phyloP scores from a whole-genome alignment of 257 asterid genomes.

The Echium plantagineum region DNA sequence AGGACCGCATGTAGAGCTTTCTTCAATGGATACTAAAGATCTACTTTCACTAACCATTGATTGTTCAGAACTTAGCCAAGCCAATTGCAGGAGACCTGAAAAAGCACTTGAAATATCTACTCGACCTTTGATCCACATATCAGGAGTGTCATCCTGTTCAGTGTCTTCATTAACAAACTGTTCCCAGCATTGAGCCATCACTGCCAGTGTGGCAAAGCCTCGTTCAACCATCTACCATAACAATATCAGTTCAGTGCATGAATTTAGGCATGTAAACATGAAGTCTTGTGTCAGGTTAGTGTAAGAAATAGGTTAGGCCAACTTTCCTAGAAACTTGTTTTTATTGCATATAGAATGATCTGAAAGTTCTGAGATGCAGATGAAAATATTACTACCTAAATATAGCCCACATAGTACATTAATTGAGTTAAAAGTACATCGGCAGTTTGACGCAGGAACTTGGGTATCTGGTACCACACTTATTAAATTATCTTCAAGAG shows the following conservation, averaged over 20 bases:
- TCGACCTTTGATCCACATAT: conserved; percentile 16
- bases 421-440: too few relatives aligned
- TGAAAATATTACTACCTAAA: background rate
- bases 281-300: background rate
- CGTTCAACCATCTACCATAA: conserved; percentile 26
- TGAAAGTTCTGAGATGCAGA: background rate
- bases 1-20: background rate
- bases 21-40: background rate
- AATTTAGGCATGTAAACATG: conserved; percentile 4
- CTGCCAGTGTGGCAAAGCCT: conserved; percentile 32
- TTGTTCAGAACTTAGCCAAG: conserved; percentile 22
- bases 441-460: too few relatives aligned
- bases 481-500: background rate
- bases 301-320: background rate
- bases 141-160: conserved; percentile 15
- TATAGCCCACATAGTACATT: too few relatives aligned
- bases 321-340: background rate
- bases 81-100: conserved; percentile 27
- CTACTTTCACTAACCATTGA: conserved; percentile 20
- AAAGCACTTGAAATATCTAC: conserved; percentile 22
- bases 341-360: background rate
- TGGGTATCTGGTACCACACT: too few relatives aligned
- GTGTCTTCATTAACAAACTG: conserved; percentile 21
- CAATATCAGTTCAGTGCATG: conserved; percentile 1
- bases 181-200: conserved; percentile 30